Evolutionary conservation across 1,284 basidiomycete genomes (phyloP).

Genomic region (Microbotryum lychnidis-dioicae): DNA sequence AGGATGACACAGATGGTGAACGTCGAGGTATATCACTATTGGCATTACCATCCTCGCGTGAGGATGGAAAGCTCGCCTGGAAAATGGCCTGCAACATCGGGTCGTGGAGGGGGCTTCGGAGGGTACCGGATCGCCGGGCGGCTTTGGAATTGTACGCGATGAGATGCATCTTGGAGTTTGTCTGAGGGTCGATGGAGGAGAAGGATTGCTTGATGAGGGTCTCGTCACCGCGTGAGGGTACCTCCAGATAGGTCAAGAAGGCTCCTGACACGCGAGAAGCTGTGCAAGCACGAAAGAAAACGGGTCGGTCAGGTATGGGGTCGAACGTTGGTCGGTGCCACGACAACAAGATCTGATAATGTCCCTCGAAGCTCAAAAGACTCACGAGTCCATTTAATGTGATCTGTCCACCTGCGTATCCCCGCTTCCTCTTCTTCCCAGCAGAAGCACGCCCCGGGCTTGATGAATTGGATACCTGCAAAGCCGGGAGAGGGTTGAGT

Average conservation of each 20-base stretch:
- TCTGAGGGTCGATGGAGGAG: constrained; percentile 26
- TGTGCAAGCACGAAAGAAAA: constrained; percentile 1
- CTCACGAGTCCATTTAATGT: constrained; percentile 37
- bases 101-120: constrained; percentile 9
- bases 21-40: too few species aligned
- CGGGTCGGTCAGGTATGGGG: neutral
- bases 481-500: neutral
- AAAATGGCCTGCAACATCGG: neutral
- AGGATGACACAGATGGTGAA: too few species aligned
- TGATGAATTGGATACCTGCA: constrained; percentile 31
- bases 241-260: constrained; percentile 35
- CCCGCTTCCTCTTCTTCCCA: constrained; percentile 36
- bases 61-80: too few species aligned
- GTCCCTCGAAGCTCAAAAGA: neutral
- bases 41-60: too few species aligned
- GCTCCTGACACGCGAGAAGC: constrained; percentile 36
- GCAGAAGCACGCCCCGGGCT: constrained; percentile 33
- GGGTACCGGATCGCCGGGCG: constrained; percentile 4
- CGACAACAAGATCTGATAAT: too few species aligned
- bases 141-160: constrained; percentile 33
- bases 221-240: constrained; percentile 24
- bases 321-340: too few species aligned
- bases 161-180: constrained; percentile 32
- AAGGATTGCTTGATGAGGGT: constrained; percentile 35
- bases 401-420: constrained; percentile 35